Base-by-base conservation (phyloP, 2,329 filamentous ascomycete genomes). In the Amylocarpus encephaloides region DNA sequence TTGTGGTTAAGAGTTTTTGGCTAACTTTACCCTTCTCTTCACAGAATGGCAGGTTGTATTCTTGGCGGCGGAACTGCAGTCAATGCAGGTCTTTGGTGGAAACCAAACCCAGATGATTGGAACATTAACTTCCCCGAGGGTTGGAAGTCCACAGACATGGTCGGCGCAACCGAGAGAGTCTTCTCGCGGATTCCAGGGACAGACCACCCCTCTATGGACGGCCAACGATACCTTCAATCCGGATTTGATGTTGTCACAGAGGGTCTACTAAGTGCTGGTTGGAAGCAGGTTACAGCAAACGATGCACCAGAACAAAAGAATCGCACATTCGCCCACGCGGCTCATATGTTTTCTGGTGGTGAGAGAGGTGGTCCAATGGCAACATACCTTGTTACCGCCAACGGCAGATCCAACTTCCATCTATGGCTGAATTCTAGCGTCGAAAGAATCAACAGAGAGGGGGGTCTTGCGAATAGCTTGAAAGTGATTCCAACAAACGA, bases 151-250 rank as follows among this genome's bases (percentile, higher is more conserved):
- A 64, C 69, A 5, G 83, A 88, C 57, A 76, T 88, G 63, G 69
- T 70, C 51, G 64, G 70, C 19, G 78, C 84, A 1, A 78, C 81
- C 5, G 68, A 76, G 32, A 76, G 79, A 38, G 79, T 84, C 7
- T 89, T 88, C 64, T 69, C 72, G 29, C 77, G 83, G 12, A 88
- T 88, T 54, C 83, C 83, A 0, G 85, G 84, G 30, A 88, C 83
- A 0, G 78, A 78, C 39, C 70, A 71, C 39, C 83, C 86, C 0
- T 88, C 83, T 0, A 70, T 72, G 59, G 84, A 90, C 61, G 80
- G 80, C 42, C 72, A 80, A 62, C 72, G 78, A 22, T 88, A 88
- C 66, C 73, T 80, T 13, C 78, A 83, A 51, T 73, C 83, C 53
- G 81, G 83, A 3, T 88, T 81, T 63, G 70, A 82, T 46, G 72